phyloP scores from a whole-genome alignment of 257 asterid species.

The Oldenlandia corymbosa region DNA sequence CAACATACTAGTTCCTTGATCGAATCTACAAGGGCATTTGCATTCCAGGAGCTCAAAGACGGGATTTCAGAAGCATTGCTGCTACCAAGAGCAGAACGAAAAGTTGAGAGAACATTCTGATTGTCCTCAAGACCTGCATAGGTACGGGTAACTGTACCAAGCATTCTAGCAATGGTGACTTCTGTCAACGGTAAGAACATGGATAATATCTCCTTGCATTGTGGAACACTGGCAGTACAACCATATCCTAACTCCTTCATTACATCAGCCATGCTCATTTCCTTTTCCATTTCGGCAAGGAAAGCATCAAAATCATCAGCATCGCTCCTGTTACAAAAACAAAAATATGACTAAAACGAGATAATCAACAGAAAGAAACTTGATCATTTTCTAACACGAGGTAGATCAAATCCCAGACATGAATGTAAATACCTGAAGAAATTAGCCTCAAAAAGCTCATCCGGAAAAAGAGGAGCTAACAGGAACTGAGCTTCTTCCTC shows the following conservation, averaged over 20 bases:
- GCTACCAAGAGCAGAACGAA: slow-evolving; percentile 64
- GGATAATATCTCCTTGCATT: slow-evolving; percentile 82
- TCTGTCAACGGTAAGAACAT: slow-evolving; percentile 74
- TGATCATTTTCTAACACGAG: background rate
- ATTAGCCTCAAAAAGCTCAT: slow-evolving; percentile 54
- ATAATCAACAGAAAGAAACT: slow-evolving; percentile 6
- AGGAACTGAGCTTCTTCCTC: slow-evolving; percentile 60
- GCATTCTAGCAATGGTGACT: slow-evolving; percentile 65
- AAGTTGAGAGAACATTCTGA: slow-evolving; percentile 61
- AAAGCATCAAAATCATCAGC: slow-evolving; percentile 86
- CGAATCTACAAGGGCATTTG: slow-evolving; percentile 75
- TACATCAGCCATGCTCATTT: slow-evolving; percentile 82
- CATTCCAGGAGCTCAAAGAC: slow-evolving; percentile 60
- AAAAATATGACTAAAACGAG: slow-evolving; percentile 46
- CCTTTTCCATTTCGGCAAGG: slow-evolving; percentile 93
- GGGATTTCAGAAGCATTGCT: slow-evolving; percentile 43
- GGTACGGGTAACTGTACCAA: slow-evolving; percentile 71
- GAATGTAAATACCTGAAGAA: slow-evolving; percentile 53
- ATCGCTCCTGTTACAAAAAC: slow-evolving; percentile 45
- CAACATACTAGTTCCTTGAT: slow-evolving; percentile 77
- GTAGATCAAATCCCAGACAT: background rate
- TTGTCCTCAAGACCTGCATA: slow-evolving; percentile 64
- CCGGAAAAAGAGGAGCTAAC: slow-evolving; percentile 65
- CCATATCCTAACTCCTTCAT: slow-evolving; percentile 93
- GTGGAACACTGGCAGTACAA: slow-evolving; percentile 65